phyloP scores from a whole-genome alignment of 768 basidiomycete genomes.

The Tylopilus sp. region DNA sequence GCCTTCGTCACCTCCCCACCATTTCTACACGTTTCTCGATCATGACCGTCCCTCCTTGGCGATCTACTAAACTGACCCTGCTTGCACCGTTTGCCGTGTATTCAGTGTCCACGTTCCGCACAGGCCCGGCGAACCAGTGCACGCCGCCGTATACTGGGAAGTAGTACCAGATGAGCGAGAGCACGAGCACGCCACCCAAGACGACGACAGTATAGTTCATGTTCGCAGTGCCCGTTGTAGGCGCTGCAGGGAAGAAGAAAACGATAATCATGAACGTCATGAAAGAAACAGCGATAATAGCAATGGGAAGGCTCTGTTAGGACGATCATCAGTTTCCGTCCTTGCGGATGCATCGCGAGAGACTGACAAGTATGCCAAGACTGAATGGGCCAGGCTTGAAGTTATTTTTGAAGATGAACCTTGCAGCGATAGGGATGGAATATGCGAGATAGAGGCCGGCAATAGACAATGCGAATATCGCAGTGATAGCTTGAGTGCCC shows the following conservation, averaged over 20 bases:
- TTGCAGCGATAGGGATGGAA: slow-evolving; percentile 47
- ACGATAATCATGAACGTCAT: slow-evolving; percentile 65
- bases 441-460: slow-evolving; percentile 46
- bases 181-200: slow-evolving; percentile 51
- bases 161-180: slow-evolving; percentile 64
- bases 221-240: slow-evolving; percentile 38
- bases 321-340: slow-evolving; percentile 1
- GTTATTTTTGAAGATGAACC: slow-evolving; percentile 45
- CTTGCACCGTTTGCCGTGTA: no score
- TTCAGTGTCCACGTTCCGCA: slow-evolving; percentile 44
- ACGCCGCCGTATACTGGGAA: slow-evolving; percentile 69
- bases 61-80: no score
- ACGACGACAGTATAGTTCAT: slow-evolving; percentile 80
- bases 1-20: no score
- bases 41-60: no score
- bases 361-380: slow-evolving; percentile 42
- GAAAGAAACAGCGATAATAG: slow-evolving; percentile 51
- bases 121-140: slow-evolving; percentile 69
- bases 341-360: background rate
- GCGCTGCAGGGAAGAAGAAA: slow-evolving; percentile 60
- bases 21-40: no score
- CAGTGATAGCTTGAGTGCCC: slow-evolving; percentile 53
- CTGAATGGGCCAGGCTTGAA: slow-evolving; percentile 49
- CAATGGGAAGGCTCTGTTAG: slow-evolving; percentile 53
- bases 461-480: slow-evolving; percentile 51